phyloP scores from a whole-genome alignment of 805 yeast genomes.

The Kuraishia molischiana region DNA sequence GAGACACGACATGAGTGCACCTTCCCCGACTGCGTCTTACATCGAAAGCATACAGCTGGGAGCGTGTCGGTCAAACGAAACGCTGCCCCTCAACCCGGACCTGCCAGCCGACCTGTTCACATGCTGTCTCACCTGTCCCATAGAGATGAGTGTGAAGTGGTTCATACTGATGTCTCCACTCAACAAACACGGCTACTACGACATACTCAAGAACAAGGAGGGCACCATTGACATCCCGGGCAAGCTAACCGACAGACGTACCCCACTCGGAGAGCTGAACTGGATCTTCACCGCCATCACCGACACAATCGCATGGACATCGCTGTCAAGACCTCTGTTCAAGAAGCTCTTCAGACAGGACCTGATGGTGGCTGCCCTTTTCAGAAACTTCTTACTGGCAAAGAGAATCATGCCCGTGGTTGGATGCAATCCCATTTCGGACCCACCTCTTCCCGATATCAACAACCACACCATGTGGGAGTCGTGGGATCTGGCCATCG shows the following conservation, averaged over 20 bases:
- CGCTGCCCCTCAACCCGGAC: conserved; percentile 86
- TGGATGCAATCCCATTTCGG: conserved; percentile 90
- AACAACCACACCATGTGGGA: conserved; percentile 93
- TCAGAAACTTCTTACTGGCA: conserved; percentile 86
- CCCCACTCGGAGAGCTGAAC: conserved; percentile 91
- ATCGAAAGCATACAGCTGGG: conserved; percentile 89
- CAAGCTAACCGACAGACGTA: conserved; percentile 80
- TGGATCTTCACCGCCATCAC: conserved; percentile 98
- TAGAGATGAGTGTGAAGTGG: conserved; percentile 88
- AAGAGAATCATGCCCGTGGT: conserved; percentile 88
- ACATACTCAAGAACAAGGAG: conserved; percentile 33
- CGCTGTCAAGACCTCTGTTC: conserved; percentile 78
- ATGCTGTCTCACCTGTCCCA: conserved; percentile 91
- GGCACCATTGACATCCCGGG: conserved; percentile 78
- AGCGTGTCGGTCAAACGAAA: conserved; percentile 81
- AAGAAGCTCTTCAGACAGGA: conserved; percentile 90
- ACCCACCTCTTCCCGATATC: conserved; percentile 84
- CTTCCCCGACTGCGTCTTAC: conserved; percentile 59
- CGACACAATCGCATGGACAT: conserved; percentile 97
- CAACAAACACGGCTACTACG: conserved; percentile 37
- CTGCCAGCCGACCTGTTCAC: conserved; percentile 95
- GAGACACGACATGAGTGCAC: conserved; percentile 39
- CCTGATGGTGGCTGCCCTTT: conserved; percentile 91
- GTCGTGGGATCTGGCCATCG: conserved; percentile 95
- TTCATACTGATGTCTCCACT: conserved; percentile 78